Evolutionary conservation across 75 land plant genomes (phyloP), one percentile per base, ranked within the genome.

Genomic region (Gnetum montanum): DNA sequence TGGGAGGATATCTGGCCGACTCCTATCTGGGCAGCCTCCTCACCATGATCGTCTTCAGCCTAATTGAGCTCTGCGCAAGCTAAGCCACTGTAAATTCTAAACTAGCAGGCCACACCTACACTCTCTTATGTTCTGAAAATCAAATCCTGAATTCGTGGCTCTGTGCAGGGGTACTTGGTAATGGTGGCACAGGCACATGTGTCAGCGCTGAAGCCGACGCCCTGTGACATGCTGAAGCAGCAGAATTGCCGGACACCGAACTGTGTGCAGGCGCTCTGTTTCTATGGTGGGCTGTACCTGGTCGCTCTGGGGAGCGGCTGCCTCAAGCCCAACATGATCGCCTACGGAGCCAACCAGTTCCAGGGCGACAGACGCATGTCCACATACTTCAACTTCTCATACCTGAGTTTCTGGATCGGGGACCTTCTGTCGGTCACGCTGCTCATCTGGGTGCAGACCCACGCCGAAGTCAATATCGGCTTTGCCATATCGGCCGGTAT

Each of bases 401-500:
- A 86, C 38, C 80, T 86, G 31, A 77, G 86, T 61, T 82, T 82
- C 68, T 73, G 71, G 33, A 16, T 68, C 13, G 95, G 95, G 10
- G 76, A 78, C 45, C 75, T 89, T 11, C 25, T 85, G 3, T 82
- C 86, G 36, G 73, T 82, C 6, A 81, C 84, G 6, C 31, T 82
- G 1, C 60, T 89, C n/a, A 82, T 88, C 6, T 89, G 74, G 64
- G 59, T 82, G 38, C 85, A 89, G 54, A 84, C 76, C 18, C 65
- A 75, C 13, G 66, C 69, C 4, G 89, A 89, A 7, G 85, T 86
- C 86, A 84, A 79, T 24, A 68, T 81, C 34, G 97, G 97, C 8
- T 92, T 92, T 43, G 97, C 81, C 12, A 64, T 92, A 24, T 86
- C 97, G 1, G 85, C 90, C 0, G 89, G 70, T 0, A 81, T 67